Evolutionary conservation across 1,284 basidiomycete genomes (phyloP), one percentile per base, ranked within the genome.

Genomic region (Tremellales sp.): DNA sequence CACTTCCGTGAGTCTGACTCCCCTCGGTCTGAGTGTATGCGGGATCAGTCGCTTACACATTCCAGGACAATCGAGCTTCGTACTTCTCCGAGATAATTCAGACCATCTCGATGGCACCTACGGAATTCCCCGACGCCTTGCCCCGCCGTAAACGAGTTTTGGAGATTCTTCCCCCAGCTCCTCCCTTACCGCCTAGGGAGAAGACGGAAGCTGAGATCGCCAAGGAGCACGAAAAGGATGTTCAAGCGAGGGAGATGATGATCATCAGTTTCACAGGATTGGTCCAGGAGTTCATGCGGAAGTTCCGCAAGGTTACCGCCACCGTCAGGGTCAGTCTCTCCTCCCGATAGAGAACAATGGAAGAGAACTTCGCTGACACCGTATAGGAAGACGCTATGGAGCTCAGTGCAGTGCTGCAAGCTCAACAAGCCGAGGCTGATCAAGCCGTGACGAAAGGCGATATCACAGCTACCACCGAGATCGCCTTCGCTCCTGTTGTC

Each of bases 281-380:
- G 43, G 75, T 97, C 35, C 82, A 81, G 2, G 92, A 97, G 70
- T 77, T 99, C 58, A 90, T 90, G 76, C 83, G 90, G 68, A 93
- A 94, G 75, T 94, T 88, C 75, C 91, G 91, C 77, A 81, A 88
- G 58, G 94, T 96, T 65, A 88, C 84, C 0, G 87, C 91, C 68
- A 78, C 82, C 37, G 87, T 89, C 39, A 82, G 80, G 65, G 90
- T 91, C 60, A 65, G 83, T 79, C 7, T 40, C 36, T 21, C 19
- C 29, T 31, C 8, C 39, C 42, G 21, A 26, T 12, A 23, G 4
- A 40, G 4, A 40, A 37, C 22, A 22, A 24, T 13, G 19, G 36
- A 24, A 25, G 15, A 27, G 3, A 12, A 27, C 12, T 27, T 12
- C 5, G 43, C 43, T 45, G 27, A 45, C 25, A 19, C 41, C 40